Evolutionary conservation across 345 rosid species (phyloP).

Genomic region (Syzygium aromaticum): DNA sequence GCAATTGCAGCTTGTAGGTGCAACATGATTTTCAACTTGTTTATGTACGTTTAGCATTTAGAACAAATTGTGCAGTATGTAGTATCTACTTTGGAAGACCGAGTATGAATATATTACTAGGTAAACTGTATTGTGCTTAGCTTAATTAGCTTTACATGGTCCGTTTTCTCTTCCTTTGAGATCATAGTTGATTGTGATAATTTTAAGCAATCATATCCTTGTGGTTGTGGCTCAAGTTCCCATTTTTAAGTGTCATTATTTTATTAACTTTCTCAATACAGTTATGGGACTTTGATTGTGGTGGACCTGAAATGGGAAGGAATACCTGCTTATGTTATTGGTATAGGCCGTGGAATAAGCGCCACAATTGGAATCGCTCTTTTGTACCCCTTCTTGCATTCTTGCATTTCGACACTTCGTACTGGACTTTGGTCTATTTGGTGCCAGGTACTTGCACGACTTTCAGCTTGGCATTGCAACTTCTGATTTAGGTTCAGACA

Average conservation of each 20-base stretch:
- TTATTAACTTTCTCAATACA: constrained; percentile 4
- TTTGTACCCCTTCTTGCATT: constrained; percentile 56
- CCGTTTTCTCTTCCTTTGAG: background rate
- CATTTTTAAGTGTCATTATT: background rate
- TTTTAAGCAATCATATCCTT: background rate
- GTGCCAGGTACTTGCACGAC: constrained; percentile 49
- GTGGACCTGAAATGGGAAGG: constrained; percentile 83
- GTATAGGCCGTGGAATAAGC: constrained; percentile 70
- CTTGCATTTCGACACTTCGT: constrained; percentile 47
- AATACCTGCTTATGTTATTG: constrained; percentile 55
- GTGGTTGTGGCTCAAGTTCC: background rate
- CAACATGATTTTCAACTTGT: background rate
- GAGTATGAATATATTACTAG: background rate
- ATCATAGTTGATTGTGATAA: background rate
- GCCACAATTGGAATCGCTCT: constrained; percentile 60
- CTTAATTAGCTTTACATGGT: background rate
- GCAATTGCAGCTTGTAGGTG: background rate
- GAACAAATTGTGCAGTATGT: background rate
- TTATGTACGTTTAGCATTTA: background rate
- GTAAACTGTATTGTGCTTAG: background rate
- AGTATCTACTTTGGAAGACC: background rate
- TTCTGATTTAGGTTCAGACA: background rate
- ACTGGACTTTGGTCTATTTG: constrained; percentile 92
- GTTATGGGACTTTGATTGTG: constrained; percentile 81
- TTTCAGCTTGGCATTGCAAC: background rate